These are phyloP conservation scores for Elongisporangium undulatum DNA, from an alignment of 352 stramenopile species.

Conservation along the genomic window DNA sequence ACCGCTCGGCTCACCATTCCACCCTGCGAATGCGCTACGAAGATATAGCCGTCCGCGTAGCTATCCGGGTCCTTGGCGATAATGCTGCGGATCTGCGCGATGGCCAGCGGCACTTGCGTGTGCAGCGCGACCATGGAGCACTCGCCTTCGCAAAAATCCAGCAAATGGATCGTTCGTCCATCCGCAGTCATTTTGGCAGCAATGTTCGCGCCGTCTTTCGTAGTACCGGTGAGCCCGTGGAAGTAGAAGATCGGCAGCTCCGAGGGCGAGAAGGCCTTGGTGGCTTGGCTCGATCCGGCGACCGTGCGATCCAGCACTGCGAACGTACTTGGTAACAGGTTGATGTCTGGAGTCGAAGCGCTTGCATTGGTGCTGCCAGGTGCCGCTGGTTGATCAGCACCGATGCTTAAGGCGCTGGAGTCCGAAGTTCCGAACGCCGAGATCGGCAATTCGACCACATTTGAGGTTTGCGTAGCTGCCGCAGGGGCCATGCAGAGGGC, in stretches of 20 bases:
- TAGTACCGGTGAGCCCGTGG: slow-evolving; percentile 22
- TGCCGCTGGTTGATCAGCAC: too few species aligned
- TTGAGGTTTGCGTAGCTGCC: neutral
- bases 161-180: slow-evolving; percentile 17
- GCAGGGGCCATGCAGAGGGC: neutral
- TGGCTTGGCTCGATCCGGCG: too few species aligned
- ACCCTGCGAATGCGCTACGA: slow-evolving; percentile 38
- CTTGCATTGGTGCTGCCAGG: too few species aligned
- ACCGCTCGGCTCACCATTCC: slow-evolving; percentile 25
- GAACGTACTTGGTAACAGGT: neutral
- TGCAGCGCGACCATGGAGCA: slow-evolving; percentile 22
- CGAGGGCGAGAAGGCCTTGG: too few species aligned
- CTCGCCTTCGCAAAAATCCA: slow-evolving; percentile 20
- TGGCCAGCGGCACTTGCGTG: slow-evolving; percentile 25
- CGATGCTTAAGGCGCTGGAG: too few species aligned
- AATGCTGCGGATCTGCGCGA: slow-evolving; percentile 22
- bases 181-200: slow-evolving; percentile 21
- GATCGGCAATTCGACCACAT: neutral
- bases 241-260: slow-evolving; percentile 36
- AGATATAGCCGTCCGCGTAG: slow-evolving; percentile 36
- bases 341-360: neutral
- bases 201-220: slow-evolving; percentile 11
- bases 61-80: slow-evolving; percentile 10
- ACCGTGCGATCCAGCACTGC: neutral
- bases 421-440: neutral